phyloP scores from a whole-genome alignment of 2,329 filamentous ascomycete genomes.

The Cladorrhinum sp. region DNA sequence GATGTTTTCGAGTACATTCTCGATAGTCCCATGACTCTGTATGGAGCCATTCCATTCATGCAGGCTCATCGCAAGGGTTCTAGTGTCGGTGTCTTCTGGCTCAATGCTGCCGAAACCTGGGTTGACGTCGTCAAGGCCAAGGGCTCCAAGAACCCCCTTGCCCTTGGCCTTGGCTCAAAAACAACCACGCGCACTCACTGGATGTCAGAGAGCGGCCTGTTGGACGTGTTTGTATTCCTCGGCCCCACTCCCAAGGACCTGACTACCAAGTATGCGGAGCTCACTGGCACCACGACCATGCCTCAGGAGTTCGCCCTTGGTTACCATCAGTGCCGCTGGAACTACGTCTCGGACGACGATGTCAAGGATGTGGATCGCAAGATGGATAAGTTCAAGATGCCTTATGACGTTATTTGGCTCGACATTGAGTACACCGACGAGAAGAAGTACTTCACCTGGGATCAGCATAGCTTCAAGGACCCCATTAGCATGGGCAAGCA shows the following conservation, averaged over 20 bases:
- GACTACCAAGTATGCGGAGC: slow-evolving; percentile 76
- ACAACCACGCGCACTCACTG: slow-evolving; percentile 88
- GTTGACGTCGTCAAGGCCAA: slow-evolving; percentile 86
- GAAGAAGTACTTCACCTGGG: slow-evolving; percentile 98
- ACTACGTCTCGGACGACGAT: slow-evolving; percentile 95
- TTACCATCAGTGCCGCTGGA: slow-evolving; percentile 98
- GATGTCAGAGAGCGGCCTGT: slow-evolving; percentile 86
- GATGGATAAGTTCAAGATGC: slow-evolving; percentile 92
- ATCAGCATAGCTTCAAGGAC: slow-evolving; percentile 81
- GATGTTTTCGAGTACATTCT: slow-evolving; percentile 98
- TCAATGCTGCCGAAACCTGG: slow-evolving; percentile 97
- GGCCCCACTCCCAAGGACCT: slow-evolving; percentile 83
- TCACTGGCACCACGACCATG: slow-evolving; percentile 88
- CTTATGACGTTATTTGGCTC: slow-evolving; percentile 98
- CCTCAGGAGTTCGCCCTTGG: slow-evolving; percentile 89
- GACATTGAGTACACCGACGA: slow-evolving; percentile 97
- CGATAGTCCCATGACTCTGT: slow-evolving; percentile 97
- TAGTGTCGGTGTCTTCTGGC: slow-evolving; percentile 94
- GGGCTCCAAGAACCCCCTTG: slow-evolving; percentile 69
- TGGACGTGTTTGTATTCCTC: slow-evolving; percentile 93
- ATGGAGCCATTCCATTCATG: slow-evolving; percentile 97
- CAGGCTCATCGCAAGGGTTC: slow-evolving; percentile 93
- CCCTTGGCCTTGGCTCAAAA: slow-evolving; percentile 65
- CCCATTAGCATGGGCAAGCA: slow-evolving; percentile 86
- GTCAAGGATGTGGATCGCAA: slow-evolving; percentile 95